A percentile compares a stretch with the other conserved stretches of the same genome.
Conservation (phyloP, 768 basidiomycete genomes). For the Collybia mongolica region DNA sequence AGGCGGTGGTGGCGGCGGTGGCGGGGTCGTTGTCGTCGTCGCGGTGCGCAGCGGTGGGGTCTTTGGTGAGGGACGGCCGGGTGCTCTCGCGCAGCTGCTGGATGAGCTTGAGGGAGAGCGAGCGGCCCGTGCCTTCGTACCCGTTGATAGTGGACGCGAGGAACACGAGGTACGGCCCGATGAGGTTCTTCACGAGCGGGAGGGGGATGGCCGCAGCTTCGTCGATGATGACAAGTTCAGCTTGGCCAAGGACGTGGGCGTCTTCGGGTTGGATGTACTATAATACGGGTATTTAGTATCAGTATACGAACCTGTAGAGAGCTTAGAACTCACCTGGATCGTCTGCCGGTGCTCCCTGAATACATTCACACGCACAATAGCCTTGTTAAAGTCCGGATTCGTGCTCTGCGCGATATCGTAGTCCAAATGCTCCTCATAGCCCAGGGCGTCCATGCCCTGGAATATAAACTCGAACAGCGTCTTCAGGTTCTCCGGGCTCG, state of each 20-base stretch:
- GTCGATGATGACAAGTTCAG: conserved; percentile 96
- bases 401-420: conserved; percentile 96
- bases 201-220: conserved; percentile 98
- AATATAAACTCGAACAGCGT: conserved; percentile 98
- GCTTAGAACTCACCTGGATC: conserved; percentile 82
- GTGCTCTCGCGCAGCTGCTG: conserved; percentile 94
- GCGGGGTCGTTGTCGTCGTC: conserved; percentile 36
- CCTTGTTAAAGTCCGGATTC: conserved; percentile 93
- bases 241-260: conserved; percentile 95
- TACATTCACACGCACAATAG: conserved; percentile 93
- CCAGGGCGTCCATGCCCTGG: conserved; percentile 91
- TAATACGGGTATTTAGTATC: too few relatives aligned
- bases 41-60: conserved; percentile 36
- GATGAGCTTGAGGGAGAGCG: conserved; percentile 95
- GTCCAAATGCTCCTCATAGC: conserved; percentile 96
- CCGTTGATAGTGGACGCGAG: conserved; percentile 99
- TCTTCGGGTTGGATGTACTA: conserved; percentile 99
- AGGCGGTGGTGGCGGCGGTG: conserved; percentile 20
- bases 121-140: conserved; percentile 99
- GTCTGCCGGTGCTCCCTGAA: conserved; percentile 94
- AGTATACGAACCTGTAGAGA: too few relatives aligned
- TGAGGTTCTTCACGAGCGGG: conserved; percentile 90
- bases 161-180: conserved; percentile 96
- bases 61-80: conserved; percentile 73
- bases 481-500: conserved; percentile 95